These are phyloP conservation scores for Cystobasidium onofrii DNA, from an alignment of 768 basidiomycete species.

Conservation along the genomic window DNA sequence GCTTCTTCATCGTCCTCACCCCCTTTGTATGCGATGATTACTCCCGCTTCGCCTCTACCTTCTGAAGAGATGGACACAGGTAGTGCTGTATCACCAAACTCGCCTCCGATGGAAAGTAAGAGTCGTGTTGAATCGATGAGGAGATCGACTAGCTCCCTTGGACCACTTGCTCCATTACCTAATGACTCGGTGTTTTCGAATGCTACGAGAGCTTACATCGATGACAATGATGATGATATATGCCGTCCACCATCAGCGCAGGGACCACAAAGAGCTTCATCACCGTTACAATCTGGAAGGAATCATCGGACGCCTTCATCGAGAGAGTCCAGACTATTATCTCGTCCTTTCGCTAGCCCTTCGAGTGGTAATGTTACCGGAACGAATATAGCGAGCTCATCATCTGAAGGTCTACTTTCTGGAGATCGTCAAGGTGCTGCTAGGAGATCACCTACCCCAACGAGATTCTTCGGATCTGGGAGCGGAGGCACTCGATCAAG, in stretches of 20 bases:
- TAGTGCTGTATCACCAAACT: neutral
- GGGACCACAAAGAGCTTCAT: slow-evolving; percentile 5
- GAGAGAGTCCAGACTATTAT: neutral
- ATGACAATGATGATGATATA: too few species aligned
- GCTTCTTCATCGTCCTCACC: neutral
- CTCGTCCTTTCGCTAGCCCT: neutral
- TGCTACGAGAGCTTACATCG: neutral
- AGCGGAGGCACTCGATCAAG: neutral
- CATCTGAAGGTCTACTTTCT: neutral
- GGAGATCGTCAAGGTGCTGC: neutral
- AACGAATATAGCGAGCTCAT: neutral
- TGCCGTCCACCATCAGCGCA: too few species aligned
- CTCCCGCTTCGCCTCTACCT: neutral
- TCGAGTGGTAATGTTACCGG: neutral
- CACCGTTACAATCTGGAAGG: neutral
- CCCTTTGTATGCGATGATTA: neutral
- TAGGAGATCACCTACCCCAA: neutral
- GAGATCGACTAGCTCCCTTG: neutral
- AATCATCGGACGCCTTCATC: neutral
- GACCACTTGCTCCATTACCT: neutral
- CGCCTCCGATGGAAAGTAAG: neutral
- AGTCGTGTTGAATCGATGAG: neutral
- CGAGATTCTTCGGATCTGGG: neutral
- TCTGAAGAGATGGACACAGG: neutral
- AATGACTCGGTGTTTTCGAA: neutral